These are phyloP conservation scores for Albizia julibrissin DNA, from an alignment of 306 rosid genomes.

Conservation along the genomic window DNA sequence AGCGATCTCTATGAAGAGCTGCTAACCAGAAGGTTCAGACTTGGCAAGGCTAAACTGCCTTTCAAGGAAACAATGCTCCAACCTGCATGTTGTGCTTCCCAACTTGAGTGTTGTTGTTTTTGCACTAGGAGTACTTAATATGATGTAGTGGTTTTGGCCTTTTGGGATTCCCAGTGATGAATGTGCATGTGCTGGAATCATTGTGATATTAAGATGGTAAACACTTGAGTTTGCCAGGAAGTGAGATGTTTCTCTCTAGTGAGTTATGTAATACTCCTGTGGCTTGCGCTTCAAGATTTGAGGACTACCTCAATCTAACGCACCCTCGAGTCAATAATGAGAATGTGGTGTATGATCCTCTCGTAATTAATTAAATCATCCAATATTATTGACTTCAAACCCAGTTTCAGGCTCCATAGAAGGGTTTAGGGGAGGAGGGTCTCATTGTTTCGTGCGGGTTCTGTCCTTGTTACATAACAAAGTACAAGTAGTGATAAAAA, in stretches of 20 bases:
- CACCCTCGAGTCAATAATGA: background rate
- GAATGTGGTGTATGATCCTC: background rate
- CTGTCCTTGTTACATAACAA: no score
- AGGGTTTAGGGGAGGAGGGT: no score
- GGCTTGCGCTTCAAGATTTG: background rate
- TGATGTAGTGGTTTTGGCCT: constrained; percentile 15
- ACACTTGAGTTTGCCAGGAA: background rate
- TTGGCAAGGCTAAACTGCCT: background rate
- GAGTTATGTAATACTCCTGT: background rate
- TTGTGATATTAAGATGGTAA: background rate
- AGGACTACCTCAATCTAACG: background rate
- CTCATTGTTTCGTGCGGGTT: no score
- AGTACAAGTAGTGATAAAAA: no score
- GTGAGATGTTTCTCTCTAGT: background rate
- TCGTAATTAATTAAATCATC: background rate
- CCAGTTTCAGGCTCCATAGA: no score
- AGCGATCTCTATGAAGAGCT: constrained; percentile 58
- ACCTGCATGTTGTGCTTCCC: constrained; percentile 29
- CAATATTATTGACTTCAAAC: no score
- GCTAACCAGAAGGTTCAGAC: background rate
- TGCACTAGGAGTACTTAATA: background rate
- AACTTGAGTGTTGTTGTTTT: constrained; percentile 19
- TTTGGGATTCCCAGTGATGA: background rate
- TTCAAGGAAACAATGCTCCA: background rate
- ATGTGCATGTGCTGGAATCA: background rate